A percentile compares a stretch with the other conserved stretches of the same genome.
phyloP scores from a whole-genome alignment of 306 rosid species.

The Pyrus bretschneideri region DNA sequence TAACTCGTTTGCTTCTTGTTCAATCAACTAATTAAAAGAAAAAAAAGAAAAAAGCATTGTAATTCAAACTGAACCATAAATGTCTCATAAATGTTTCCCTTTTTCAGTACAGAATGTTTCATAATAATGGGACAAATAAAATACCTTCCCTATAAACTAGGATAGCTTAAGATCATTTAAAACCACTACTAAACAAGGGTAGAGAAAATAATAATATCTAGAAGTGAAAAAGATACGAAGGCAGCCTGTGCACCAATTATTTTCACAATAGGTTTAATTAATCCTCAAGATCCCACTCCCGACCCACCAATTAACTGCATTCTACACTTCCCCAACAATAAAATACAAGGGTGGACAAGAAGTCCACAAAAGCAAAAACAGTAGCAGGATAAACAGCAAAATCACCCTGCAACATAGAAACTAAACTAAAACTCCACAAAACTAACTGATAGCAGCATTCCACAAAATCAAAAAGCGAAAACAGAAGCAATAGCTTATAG shows the following conservation, averaged over 20 bases:
- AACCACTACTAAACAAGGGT: not conserved
- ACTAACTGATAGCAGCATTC: not conserved
- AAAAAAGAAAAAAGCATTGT: not conserved
- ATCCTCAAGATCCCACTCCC: not conserved
- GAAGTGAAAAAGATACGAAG: not conserved
- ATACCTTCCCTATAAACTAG: not conserved
- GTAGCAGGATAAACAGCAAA: no score
- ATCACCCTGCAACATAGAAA: no score
- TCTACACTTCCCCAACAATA: not conserved
- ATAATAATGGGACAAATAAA: not conserved
- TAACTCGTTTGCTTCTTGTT: conserved; percentile 82
- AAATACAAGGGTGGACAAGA: no score
- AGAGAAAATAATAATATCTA: no score
- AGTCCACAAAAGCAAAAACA: no score
- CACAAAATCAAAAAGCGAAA: no score
- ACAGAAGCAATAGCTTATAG: not conserved
- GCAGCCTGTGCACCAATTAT: not conserved
- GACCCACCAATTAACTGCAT: not conserved
- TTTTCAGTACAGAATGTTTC: not conserved
- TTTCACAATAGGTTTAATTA: not conserved
- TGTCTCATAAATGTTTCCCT: no score
- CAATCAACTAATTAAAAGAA: conserved; percentile 45
- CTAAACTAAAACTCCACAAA: no score
- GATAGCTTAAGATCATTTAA: not conserved
- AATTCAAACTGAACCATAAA: not conserved